These are phyloP conservation scores for Panicum hallii DNA, from an alignment of 202 grass and related monocot genomes.

Conservation along the genomic window DNA sequence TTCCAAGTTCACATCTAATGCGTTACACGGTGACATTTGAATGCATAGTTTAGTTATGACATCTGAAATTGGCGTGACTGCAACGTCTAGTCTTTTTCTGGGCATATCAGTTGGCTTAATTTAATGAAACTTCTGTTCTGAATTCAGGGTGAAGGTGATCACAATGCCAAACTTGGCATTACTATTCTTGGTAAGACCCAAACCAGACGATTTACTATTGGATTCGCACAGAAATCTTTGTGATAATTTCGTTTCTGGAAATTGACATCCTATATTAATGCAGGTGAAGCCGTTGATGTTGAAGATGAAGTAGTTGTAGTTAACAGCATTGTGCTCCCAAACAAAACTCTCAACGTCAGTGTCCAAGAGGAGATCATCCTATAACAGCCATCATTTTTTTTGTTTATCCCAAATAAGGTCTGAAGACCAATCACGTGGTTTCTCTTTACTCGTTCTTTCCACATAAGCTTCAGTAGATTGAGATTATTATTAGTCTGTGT, in stretches of 20 bases:
- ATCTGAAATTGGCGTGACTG: neutral
- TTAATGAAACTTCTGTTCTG: conserved; percentile 40
- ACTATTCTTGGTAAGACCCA: conserved; percentile 88
- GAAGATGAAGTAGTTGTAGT: conserved; percentile 98
- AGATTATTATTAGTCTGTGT: conserved; percentile 27
- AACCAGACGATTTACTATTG: conserved; percentile 18
- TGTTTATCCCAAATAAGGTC: conserved; percentile 49
- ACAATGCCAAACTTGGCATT: conserved; percentile 95
- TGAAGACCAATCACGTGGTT: conserved; percentile 41
- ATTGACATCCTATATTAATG: conserved; percentile 42
- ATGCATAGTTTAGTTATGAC: conserved; percentile 10
- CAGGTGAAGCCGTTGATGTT: conserved; percentile 93
- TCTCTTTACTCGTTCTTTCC: conserved; percentile 9
- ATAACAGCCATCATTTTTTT: conserved; percentile 48
- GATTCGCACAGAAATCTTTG: conserved; percentile 17
- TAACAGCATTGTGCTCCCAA: conserved; percentile 90
- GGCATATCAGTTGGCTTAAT: conserved; percentile 4
- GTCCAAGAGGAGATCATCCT: conserved; percentile 98
- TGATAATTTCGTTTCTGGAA: conserved; percentile 11
- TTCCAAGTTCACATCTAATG: conserved; percentile 31
- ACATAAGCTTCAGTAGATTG: conserved; percentile 46
- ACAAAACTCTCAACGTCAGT: conserved; percentile 90
- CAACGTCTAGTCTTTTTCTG: conserved; percentile 22
- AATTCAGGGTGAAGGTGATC: conserved; percentile 83
- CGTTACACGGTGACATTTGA: neutral